Base-by-base conservation (phyloP, 2,329 filamentous ascomycete species). In the Monosporascus sp. region DNA sequence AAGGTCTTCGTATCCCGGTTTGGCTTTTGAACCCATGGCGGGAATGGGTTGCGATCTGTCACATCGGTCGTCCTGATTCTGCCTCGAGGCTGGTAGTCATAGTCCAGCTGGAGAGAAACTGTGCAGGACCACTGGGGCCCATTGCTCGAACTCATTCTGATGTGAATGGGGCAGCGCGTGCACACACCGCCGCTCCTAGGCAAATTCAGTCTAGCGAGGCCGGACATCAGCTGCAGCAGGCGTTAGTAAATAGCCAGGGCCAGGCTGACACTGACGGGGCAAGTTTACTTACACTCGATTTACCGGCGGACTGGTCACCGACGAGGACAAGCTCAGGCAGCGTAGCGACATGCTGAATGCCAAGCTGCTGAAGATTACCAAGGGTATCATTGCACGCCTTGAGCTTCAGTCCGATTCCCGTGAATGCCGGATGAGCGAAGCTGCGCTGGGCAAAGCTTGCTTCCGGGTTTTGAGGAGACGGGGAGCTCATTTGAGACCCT, bases 301-400 rank as follows among this genome's bases (percentile, higher is more conserved):
- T 96, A 0, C 91, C 92, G 0, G 90, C 87, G 0, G 83, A 89
- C 63, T 96, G 91, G 48, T 96, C 90, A 0, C 91, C 91, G 0
- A 96, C 83, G 0, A 96, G 81, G 6, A 93, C 88, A 9, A 95
- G 83, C 60, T 90, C 89, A 0, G 91, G 90, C 0, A 96, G 74
- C 0, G 82, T 81, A 0, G 90, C 81, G 5, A 84, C 80, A 18
- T 88, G 82, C 49, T 88, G 84, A 1, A 96, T 84, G 0, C 88
- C 89, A 0, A 93, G 77, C 6, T 85, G 78, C 49, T 89, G 83
- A 0, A 96, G 78, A 48, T 87, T 81, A 3, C 81, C 82, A 0
- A 90, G 78, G 0, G 82, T 81, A 47, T 87, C 77, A 2, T 90
- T 85, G 48, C 85, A 82, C 0, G 80, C 76, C 50, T 87, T 87